Evolutionary conservation across 176 grass and related monocot species (phyloP).

Genomic region (Dendrocalamus sinicus): DNA sequence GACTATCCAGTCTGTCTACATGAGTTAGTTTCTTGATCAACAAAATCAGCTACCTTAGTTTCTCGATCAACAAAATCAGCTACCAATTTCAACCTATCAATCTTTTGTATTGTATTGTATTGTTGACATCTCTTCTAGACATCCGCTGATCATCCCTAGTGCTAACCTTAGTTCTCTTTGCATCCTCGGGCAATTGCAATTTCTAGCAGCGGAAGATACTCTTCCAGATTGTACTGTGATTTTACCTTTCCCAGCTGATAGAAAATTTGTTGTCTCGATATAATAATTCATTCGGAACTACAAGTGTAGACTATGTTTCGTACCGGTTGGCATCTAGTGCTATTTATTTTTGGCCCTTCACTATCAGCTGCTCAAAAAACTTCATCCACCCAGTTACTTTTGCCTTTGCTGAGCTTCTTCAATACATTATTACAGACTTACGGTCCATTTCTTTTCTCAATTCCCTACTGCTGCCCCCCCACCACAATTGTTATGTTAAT

Average conservation of each 20-base stretch:
- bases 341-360: background rate
- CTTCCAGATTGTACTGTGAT: background rate
- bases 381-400: background rate
- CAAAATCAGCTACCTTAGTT: background rate
- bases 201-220: background rate
- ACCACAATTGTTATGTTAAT: background rate
- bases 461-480: background rate
- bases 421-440: too few relatives aligned
- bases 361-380: background rate
- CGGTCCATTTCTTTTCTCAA: background rate
- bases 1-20: background rate
- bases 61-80: background rate
- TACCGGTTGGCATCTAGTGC: background rate
- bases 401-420: background rate
- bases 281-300: background rate
- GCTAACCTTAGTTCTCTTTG: background rate
- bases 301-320: background rate
- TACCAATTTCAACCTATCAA: background rate
- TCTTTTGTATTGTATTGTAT: background rate
- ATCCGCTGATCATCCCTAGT: background rate
- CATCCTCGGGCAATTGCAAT: background rate
- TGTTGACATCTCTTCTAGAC: background rate
- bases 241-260: background rate
- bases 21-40: constrained; percentile 2
- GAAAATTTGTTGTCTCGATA: background rate